Evolutionary conservation across 129 eudicot genomes (phyloP), one percentile per base, ranked within the genome.

Genomic region (Lactuca saligna): DNA sequence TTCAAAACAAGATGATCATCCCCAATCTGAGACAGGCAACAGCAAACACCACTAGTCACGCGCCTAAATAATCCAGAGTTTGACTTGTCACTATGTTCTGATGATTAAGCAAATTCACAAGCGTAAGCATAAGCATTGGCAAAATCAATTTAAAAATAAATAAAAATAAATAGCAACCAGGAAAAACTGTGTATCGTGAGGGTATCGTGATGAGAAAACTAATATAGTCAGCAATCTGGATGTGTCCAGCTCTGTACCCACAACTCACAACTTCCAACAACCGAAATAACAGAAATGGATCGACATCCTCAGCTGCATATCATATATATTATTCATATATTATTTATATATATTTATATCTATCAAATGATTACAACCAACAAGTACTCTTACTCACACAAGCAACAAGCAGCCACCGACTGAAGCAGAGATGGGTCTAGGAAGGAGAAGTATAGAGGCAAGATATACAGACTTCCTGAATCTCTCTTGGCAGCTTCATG

Each of bases 181-280:
- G 83, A 77, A 38, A 62, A 66, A 82, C 83, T 76, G 62, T 72
- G 69, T 82, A 86, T 53, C 78, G 90, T 10, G 88, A 74, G 44
- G 87, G 80, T 75, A 94, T 75, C 17, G 97, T 94, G 83, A 93
- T 66, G 72, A 84, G 85, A 70, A 94, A 87, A 73, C 99, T 94
- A 65, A 82, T 75, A 70, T 87, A 84, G 72, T 94, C 90, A 5
- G 81, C 89, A 80, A 78, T 70, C 74, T 73, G 81, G 66, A 89
- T 80, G 57, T 72, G 95, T 63, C 99, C 96, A 81, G 88, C 95
- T 82, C 65, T 83, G 65, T 79, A 83, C 11, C 87, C 77, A 71
- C 91, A 87, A 57, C 77, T 88, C 69, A 89, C 54, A 75, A 94
- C 82, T 69, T 89, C 99, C 46, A 94, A n/a, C 57, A 89, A 73